A percentile compares a stretch with the other conserved stretches of the same genome.
phyloP scores from a whole-genome alignment of 2,329 filamentous ascomycete genomes.

The Paracoccidioides lutzii region DNA sequence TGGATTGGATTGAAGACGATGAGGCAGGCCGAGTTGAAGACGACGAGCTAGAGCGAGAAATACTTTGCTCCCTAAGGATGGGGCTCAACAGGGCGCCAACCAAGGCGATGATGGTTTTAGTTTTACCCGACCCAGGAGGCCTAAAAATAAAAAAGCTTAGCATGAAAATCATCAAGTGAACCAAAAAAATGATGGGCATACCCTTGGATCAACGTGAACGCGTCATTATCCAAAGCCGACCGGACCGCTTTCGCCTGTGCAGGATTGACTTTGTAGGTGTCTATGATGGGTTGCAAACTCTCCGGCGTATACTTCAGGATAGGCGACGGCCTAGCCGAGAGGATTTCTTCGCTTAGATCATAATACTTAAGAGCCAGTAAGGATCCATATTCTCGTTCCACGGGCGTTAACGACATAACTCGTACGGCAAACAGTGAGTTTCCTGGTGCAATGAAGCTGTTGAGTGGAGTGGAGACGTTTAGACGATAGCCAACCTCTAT shows the following conservation, averaged over 20 bases:
- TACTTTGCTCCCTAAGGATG: conserved; percentile 37
- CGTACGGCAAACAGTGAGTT: conserved; percentile 62
- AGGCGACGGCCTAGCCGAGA: conserved; percentile 78
- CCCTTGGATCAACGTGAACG: conserved; percentile 92
- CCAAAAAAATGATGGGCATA: conserved; percentile 26
- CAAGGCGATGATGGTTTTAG: conserved; percentile 94
- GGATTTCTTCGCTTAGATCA: conserved; percentile 84
- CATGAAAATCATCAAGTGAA: neutral
- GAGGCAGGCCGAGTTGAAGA: conserved; percentile 15
- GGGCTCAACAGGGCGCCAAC: conserved; percentile 72
- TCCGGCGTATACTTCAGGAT: conserved; percentile 69
- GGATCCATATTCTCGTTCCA: conserved; percentile 90
- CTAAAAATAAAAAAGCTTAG: conserved; percentile 34
- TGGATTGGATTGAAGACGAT: too few relatives aligned
- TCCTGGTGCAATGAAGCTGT: conserved; percentile 55
- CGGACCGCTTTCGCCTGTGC: conserved; percentile 87
- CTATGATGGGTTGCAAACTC: conserved; percentile 54
- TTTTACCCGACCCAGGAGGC: conserved; percentile 93
- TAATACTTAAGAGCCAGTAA: conserved; percentile 87
- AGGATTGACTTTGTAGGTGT: conserved; percentile 70
- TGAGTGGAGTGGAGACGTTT: conserved; percentile 51
- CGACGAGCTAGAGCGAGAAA: conserved; percentile 34
- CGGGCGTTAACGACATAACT: conserved; percentile 82
- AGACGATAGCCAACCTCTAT: conserved; percentile 80
- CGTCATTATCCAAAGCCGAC: conserved; percentile 88